Evolutionary conservation across 1,284 basidiomycete genomes (phyloP), one percentile per base, ranked within the genome.

Genomic region (Irpex sp.): DNA sequence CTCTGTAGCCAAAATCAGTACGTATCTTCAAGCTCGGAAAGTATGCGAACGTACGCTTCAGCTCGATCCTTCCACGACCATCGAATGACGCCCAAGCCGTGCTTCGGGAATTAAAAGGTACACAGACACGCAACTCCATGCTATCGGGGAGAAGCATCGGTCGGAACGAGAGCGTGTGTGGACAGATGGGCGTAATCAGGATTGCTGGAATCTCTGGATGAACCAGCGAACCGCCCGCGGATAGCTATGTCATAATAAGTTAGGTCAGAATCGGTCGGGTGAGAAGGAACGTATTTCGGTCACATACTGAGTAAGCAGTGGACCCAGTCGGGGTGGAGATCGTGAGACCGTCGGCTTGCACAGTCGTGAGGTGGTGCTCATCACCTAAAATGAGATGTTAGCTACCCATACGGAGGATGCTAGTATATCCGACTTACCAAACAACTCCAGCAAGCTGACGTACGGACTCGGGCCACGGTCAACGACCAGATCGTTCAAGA

Each of bases 31-130:
- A 60, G 19, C 37, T 31, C 7, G 55, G 55, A 5, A 59, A 55
- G 21, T 64, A 17, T 36, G 31, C 11, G 33, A 36, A 46, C 92
- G 73, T 71, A 95, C 95, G 95, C 77, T 92, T 93, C 17, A 98
- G 80, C 77, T 99, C 97, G 13, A 99, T 93, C 31, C 97, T 87
- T 1, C 97, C 97, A 58, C 97, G 87, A 13, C 97, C 97, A 72
- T 99, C 97, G 72, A 99, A 99, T 46, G 94, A 96, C 8, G 95
- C 97, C 97, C 97, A 99, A 3, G 97, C 97, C 0, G 97, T 99
- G 72, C 94, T 96, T 49, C 97, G 83, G 26, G 97, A 98, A 76
- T 98, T 98, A 81, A 95, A 99, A 0, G 97, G 97, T 15, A 99
- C 97, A 68, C 96, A 98, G 49, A 99, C 95, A 13, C 97, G 89